Evolutionary conservation across 805 yeast species (phyloP).

Genomic region (Candida vartiovaarae): DNA sequence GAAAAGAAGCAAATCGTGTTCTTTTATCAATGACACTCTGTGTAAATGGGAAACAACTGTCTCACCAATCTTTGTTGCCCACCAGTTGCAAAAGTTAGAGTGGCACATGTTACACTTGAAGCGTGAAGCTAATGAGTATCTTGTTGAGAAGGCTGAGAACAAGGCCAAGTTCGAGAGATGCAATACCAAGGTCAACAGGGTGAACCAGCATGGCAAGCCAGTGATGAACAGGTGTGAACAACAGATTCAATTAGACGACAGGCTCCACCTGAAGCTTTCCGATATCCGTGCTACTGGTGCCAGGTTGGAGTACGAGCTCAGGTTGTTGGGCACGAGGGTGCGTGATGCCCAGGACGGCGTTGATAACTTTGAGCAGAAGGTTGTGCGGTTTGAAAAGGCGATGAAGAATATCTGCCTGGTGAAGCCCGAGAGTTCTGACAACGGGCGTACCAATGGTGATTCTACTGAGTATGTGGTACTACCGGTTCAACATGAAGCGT

Average conservation of each 20-base stretch:
- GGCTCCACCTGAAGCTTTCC: slow-evolving; percentile 32
- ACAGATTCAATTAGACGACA: slow-evolving; percentile 20
- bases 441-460: not conserved
- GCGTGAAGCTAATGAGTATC: not conserved
- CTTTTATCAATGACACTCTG: slow-evolving; percentile 23
- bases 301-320: slow-evolving; percentile 56
- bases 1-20: slow-evolving; percentile 32
- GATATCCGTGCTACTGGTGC: slow-evolving; percentile 53
- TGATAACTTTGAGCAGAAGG: slow-evolving; percentile 34
- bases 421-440: not conserved
- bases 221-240: slow-evolving; percentile 15
- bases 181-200: slow-evolving; percentile 1
- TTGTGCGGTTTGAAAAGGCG: slow-evolving; percentile 26
- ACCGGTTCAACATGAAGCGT: slow-evolving; percentile 6
- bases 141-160: slow-evolving; percentile 1
- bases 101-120: not conserved
- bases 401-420: slow-evolving; percentile 7
- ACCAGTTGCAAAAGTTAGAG: slow-evolving; percentile 6
- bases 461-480: not conserved
- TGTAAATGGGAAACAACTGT: slow-evolving; percentile 9
- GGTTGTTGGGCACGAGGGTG: slow-evolving; percentile 51
- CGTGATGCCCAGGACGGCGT: slow-evolving; percentile 62
- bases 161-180: not conserved
- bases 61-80: slow-evolving; percentile 9
- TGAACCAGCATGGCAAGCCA: slow-evolving; percentile 14